phyloP scores from a whole-genome alignment of 2,329 filamentous ascomycete genomes.

The Ceratocystiopsis sp. region DNA sequence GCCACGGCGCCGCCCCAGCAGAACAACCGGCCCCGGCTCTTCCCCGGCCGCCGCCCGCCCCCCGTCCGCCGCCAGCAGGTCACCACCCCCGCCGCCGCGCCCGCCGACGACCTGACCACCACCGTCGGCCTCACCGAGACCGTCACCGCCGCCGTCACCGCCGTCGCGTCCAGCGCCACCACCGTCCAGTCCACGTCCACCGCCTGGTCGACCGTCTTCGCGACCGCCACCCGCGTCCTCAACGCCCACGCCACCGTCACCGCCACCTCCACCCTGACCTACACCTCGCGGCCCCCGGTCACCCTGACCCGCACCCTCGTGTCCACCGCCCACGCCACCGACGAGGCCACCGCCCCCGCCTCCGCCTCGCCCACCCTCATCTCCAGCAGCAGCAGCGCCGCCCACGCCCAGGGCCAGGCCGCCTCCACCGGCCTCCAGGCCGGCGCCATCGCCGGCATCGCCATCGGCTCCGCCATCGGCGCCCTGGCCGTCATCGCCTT shows the following conservation, averaged over 20 bases:
- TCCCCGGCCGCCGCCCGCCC: background rate
- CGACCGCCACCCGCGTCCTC: conserved; percentile 8
- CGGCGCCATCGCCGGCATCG: conserved; percentile 10
- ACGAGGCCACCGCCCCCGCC: background rate
- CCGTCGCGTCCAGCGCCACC: background rate
- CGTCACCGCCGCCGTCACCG: background rate
- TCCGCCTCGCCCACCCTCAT: conserved; percentile 1
- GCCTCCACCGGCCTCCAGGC: conserved; percentile 2
- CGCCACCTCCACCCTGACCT: conserved; percentile 9
- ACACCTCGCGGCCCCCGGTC: conserved; percentile 5
- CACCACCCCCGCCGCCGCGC: conserved; percentile 2
- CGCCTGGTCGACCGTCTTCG: background rate
- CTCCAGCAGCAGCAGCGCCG: background rate
- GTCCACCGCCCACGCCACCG: background rate
- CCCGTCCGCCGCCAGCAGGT: background rate
- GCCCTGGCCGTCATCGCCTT: conserved; percentile 2
- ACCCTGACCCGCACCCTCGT: conserved; percentile 8
- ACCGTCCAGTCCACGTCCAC: conserved; percentile 2
- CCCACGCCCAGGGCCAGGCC: too few species aligned
- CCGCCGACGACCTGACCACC: conserved; percentile 1
- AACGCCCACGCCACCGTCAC: conserved; percentile 9
- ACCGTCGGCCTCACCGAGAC: conserved; percentile 7
- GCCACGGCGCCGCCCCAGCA: background rate
- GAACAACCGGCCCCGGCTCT: background rate
- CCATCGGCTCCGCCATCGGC: conserved; percentile 6